Conservation (phyloP, 2,329 filamentous ascomycete genomes). For the Aspergillus felis region DNA sequence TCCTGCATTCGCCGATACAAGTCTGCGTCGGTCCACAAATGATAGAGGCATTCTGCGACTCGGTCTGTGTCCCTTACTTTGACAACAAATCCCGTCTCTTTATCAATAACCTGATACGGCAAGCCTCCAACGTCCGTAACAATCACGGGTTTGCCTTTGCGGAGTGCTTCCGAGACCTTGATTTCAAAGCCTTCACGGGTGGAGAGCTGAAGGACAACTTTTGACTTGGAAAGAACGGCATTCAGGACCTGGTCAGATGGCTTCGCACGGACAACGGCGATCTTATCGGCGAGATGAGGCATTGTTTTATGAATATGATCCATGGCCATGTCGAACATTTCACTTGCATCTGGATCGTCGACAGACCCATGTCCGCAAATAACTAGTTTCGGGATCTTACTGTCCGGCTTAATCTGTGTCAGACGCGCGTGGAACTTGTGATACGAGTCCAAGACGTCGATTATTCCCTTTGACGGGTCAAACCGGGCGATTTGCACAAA, state of each 20-base stretch:
- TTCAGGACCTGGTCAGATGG: slow-evolving; percentile 79
- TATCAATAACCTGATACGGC: slow-evolving; percentile 69
- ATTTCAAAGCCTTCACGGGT: slow-evolving; percentile 82
- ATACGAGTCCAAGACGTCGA: slow-evolving; percentile 71
- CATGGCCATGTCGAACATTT: slow-evolving; percentile 70
- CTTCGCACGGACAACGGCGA: slow-evolving; percentile 73
- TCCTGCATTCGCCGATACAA: slow-evolving; percentile 64
- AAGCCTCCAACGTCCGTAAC: slow-evolving; percentile 74
- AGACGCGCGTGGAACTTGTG: slow-evolving; percentile 64
- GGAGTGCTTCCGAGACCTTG: slow-evolving; percentile 78
- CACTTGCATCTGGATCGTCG: slow-evolving; percentile 72
- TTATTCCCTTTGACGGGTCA: slow-evolving; percentile 78
- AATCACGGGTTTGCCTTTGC: slow-evolving; percentile 75
- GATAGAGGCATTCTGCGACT: slow-evolving; percentile 63
- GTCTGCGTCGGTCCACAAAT: slow-evolving; percentile 62
- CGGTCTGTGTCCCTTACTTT: slow-evolving; percentile 65
- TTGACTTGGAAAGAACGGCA: slow-evolving; percentile 66
- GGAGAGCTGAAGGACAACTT: slow-evolving; percentile 73
- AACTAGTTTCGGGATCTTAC: slow-evolving; percentile 65
- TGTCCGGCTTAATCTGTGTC: slow-evolving; percentile 44
- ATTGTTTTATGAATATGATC: slow-evolving; percentile 62
- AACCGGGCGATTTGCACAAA: slow-evolving; percentile 79
- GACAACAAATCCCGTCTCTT: slow-evolving; percentile 70
- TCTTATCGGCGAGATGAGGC: slow-evolving; percentile 57
- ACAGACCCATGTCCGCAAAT: slow-evolving; percentile 76